Base-by-base conservation (phyloP, 257 asterid genomes). In the Striga asiatica region DNA sequence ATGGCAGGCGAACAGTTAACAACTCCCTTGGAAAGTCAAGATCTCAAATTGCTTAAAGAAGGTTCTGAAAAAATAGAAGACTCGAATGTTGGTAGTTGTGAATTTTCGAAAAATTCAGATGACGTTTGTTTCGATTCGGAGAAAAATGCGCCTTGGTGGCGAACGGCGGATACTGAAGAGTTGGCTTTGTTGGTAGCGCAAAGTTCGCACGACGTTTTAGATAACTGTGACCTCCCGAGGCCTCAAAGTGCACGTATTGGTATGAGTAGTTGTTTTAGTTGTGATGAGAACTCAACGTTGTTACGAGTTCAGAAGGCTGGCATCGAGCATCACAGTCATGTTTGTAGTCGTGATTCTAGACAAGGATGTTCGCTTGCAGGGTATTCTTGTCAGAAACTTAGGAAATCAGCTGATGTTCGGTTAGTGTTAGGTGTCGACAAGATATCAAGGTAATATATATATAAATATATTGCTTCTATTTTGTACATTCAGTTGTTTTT, bases 171-270 rank as follows among this genome's bases (percentile, higher is more conserved):
- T 28, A 64, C 72, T 17, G 89, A 80, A 65, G 97, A 92, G 62
- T 60, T 92, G 69, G 93, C 94, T 52, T 58, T 75, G 8, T 60
- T 88, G 29, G 94, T 84, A 57, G 65, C 97, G 0, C 79, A 77
- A 45, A 72, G 78, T 39, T 88, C 97, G 3, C 71, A 53, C 29
- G 82, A 71, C 39, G 71, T 67, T 61, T 22, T 91, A 1, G 95
- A 88, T 74, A 92, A 81, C 35, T 82, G 95, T 69, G 98, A 92
- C 75, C 94, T 88, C 76, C 97, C 97, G 28, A 76, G 64, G 52
- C 94, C 95, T 67, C 88, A 56, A 73, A 71, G 60, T 32, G 47
- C 71, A 25, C 52, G 51, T 28, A 46, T 23, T 19, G 31, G 66
- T 67, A 54, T 51, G 38, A 38, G 70, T 67, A 23, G 37, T 48